These are phyloP conservation scores for Astrothelium subdiscretum DNA, from an alignment of 495 filamentous ascomycete species.

Conservation along the genomic window DNA sequence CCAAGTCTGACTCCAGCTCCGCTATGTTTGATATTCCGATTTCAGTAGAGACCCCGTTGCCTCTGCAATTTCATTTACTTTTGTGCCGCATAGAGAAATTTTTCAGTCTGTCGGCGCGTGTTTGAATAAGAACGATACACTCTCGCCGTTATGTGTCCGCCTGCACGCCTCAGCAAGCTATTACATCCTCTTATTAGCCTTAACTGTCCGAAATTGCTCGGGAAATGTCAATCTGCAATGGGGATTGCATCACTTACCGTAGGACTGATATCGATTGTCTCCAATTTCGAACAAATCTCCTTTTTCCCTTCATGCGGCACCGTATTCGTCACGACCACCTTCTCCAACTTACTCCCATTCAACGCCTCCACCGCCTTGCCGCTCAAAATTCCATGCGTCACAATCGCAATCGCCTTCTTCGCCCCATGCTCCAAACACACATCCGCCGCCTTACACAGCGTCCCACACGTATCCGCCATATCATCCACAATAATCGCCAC, in stretches of 20 bases:
- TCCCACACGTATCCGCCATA: slow-evolving; percentile 95
- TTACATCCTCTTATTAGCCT: background rate
- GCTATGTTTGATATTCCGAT: background rate
- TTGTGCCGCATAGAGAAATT: too few species aligned
- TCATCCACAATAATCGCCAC: slow-evolving; percentile 55
- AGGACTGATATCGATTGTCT: slow-evolving; percentile 87
- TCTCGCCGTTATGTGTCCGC: slow-evolving; percentile 92
- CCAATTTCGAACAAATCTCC: slow-evolving; percentile 60
- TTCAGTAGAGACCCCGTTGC: background rate
- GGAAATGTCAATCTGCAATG: slow-evolving; percentile 36
- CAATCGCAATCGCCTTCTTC: slow-evolving; percentile 78
- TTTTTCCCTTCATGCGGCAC: slow-evolving; percentile 81
- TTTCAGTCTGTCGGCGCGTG: slow-evolving; percentile 51
- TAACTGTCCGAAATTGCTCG: background rate
- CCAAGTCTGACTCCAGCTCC: background rate
- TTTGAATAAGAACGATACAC: slow-evolving; percentile 87
- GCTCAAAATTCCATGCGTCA: slow-evolving; percentile 90
- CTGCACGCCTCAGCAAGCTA: slow-evolving; percentile 54
- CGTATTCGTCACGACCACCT: slow-evolving; percentile 93
- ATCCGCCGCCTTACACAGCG: slow-evolving; percentile 82
- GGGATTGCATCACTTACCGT: slow-evolving; percentile 43
- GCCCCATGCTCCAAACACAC: slow-evolving; percentile 86
- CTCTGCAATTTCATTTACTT: too few species aligned
- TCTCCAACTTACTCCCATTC: slow-evolving; percentile 66
- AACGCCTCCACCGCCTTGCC: slow-evolving; percentile 85